Conservation (phyloP, 371 early-diverging fungal genomes). For the Mucor mucedo region DNA sequence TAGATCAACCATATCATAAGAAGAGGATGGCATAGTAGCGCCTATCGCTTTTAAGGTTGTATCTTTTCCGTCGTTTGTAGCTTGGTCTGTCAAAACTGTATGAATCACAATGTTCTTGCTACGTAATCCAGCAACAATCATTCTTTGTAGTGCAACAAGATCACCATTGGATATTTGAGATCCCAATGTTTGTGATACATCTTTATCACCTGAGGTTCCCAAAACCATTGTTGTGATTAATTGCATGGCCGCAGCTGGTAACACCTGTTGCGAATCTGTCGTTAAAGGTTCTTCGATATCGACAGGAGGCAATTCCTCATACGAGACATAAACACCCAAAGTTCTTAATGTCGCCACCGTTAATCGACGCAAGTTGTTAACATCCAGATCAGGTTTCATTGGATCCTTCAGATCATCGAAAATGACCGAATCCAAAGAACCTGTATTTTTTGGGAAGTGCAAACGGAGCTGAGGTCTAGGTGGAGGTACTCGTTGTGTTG, state of each 20-base stretch:
- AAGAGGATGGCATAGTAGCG: not conserved
- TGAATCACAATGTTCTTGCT: slow-evolving; percentile 45
- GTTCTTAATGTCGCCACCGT: slow-evolving; percentile 42
- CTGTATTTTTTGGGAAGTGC: slow-evolving; percentile 27
- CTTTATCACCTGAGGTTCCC: slow-evolving; percentile 55
- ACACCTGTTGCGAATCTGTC: slow-evolving; percentile 44
- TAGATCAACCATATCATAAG: slow-evolving; percentile 27
- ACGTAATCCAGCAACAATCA: slow-evolving; percentile 46
- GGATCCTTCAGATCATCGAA: slow-evolving; percentile 41
- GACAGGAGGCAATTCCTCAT: slow-evolving; percentile 42
- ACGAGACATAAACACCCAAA: slow-evolving; percentile 34
- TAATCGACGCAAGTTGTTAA: slow-evolving; percentile 33
- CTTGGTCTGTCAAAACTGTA: slow-evolving; percentile 26
- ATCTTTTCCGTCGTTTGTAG: not conserved
- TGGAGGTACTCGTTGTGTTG: slow-evolving; percentile 10
- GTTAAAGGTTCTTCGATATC: slow-evolving; percentile 32
- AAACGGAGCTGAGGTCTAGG: slow-evolving; percentile 33
- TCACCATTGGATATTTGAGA: slow-evolving; percentile 57
- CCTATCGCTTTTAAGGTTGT: not conserved
- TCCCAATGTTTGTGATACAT: slow-evolving; percentile 46
- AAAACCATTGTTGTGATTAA: slow-evolving; percentile 51
- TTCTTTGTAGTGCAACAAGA: slow-evolving; percentile 45
- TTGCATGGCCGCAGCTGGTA: slow-evolving; percentile 51
- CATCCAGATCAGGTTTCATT: slow-evolving; percentile 47
- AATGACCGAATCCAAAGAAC: slow-evolving; percentile 16